phyloP scores from a whole-genome alignment of 768 basidiomycete species.

The Psilocybe sp. region DNA sequence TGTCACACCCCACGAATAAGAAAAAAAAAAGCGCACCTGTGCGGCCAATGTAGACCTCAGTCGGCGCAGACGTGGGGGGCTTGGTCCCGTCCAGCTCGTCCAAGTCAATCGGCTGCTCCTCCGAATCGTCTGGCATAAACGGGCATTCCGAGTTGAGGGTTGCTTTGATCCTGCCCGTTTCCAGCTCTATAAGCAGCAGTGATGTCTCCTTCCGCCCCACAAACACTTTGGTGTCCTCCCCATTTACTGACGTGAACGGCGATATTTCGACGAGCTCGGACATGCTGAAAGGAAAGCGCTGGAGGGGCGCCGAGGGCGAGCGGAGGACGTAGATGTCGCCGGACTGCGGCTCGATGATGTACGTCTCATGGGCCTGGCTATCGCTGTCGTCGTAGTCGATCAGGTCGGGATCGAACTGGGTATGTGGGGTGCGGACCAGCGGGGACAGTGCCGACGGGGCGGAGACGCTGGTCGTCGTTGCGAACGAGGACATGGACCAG shows the following conservation, averaged over 20 bases:
- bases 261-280: constrained; percentile 90
- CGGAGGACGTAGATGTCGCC: constrained; percentile 90
- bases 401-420: constrained; percentile 52
- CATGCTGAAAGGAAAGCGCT: constrained; percentile 90
- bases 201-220: constrained; percentile 91
- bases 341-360: constrained; percentile 93
- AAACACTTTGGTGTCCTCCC: constrained; percentile 70
- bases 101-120: constrained; percentile 45
- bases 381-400: constrained; percentile 36
- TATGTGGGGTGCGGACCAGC: constrained; percentile 70
- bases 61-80: constrained; percentile 32
- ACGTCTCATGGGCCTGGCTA: constrained; percentile 59
- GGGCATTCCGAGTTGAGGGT: constrained; percentile 76
- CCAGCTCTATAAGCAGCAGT: constrained; percentile 66
- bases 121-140: constrained; percentile 57
- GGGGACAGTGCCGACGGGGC: constrained; percentile 61
- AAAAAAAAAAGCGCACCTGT: constrained; percentile 35
- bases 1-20: background rate
- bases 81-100: constrained; percentile 43
- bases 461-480: constrained; percentile 34
- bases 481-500: constrained; percentile 83
- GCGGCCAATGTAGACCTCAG: constrained; percentile 49
- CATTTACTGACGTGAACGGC: constrained; percentile 68
- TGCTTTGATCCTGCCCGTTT: constrained; percentile 70
- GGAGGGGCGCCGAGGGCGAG: constrained; percentile 64